Base-by-base conservation (phyloP, 441 rosid species). In the Gossypium armourianum region DNA sequence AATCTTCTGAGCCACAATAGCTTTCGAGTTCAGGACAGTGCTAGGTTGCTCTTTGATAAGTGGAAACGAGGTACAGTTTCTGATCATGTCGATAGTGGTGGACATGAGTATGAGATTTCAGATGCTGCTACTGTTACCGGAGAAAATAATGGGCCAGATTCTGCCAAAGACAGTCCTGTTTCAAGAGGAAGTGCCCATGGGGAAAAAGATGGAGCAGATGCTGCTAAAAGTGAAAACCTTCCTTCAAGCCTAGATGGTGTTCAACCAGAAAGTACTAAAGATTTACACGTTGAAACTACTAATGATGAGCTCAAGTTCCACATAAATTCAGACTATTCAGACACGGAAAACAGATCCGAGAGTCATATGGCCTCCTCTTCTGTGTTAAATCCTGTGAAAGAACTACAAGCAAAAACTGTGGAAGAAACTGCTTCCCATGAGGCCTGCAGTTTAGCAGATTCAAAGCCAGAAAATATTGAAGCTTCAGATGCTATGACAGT, bases 1-100 rank as follows among this genome's bases (percentile, higher is more conserved):
- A 82, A 75, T 73, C 93, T 95, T 78, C 85, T 87, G 74, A 84
- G 82, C 74, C 96, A 90, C 77, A 78, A 74, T 62, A 84, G 86
- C 78, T 81, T 81, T 55, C 86, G 69, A 68, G 82, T 92, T 74
- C 92, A 80, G 85, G 95, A 87, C 49, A 86, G 76, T 72, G 98
- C 97, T 59, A 85, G 83, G 77, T 85, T 82, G 68, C 81, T 92
- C 4, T 80, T 78, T 61, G 83, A 78, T 82, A 76, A 85, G 80
- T 92, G 92, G 96, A 86, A 87, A 79, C 79, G 69, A 67, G 79
- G 73, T 43, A 80, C 61, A 43, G 80, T 16, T 59, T 28, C 70
- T 69, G 84, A 52, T 52, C 81, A 78, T 69, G 78, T 62, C 73
- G 86, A 80, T 78, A 77, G 62, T 69, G 77, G 55, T 73, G 79